Conservation (phyloP, 768 basidiomycete genomes). For the Suillus hirtellus region DNA sequence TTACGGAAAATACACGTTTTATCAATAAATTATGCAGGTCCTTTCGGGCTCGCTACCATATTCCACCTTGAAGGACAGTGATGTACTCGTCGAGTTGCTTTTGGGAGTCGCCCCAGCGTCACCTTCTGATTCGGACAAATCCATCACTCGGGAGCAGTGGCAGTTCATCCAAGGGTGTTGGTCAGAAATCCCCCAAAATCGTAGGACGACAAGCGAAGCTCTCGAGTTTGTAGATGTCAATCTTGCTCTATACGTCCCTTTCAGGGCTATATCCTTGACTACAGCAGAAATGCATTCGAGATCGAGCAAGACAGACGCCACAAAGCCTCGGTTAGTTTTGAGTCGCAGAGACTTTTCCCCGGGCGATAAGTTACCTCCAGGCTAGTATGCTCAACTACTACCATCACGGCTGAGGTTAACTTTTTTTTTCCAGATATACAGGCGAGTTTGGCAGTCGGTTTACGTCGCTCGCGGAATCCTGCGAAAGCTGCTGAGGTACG, state of each 20-base stretch:
- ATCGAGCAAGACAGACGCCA: slow-evolving; percentile 1
- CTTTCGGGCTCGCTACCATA: slow-evolving; percentile 11
- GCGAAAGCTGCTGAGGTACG: slow-evolving; percentile 1
- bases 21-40: not conserved
- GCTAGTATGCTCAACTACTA: not conserved
- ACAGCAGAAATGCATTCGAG: not conserved
- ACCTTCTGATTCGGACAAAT: not conserved
- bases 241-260: slow-evolving; percentile 3
- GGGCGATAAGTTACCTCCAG: not conserved
- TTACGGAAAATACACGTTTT: not conserved
- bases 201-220: not conserved
- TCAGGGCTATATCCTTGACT: not conserved
- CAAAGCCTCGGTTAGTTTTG: slow-evolving; percentile 2
- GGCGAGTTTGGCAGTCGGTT: slow-evolving; percentile 2
- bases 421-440: slow-evolving; percentile 1
- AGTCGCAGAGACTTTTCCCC: slow-evolving; percentile 1
- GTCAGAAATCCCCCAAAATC: slow-evolving; percentile 17
- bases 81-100: slow-evolving; percentile 8
- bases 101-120: slow-evolving; percentile 2
- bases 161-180: slow-evolving; percentile 7
- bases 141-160: slow-evolving; percentile 8
- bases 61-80: slow-evolving; percentile 3
- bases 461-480: slow-evolving; percentile 5
- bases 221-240: slow-evolving; percentile 7
- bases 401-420: too few species aligned